Base-by-base conservation (phyloP, 2,329 filamentous ascomycete genomes). In the Ophiostoma ulmi region DNA sequence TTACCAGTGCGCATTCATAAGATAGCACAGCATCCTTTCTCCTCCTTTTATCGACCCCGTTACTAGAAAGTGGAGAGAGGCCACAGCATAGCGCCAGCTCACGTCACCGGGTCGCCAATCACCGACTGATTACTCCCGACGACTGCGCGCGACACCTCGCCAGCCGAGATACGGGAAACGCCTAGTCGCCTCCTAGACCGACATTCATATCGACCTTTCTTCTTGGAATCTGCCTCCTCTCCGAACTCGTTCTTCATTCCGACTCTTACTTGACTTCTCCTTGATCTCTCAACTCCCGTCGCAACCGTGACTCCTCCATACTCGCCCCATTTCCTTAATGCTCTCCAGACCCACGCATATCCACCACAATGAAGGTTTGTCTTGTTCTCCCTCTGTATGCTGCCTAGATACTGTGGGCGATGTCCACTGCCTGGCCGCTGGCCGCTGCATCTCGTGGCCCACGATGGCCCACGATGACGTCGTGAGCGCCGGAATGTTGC, bases 321-420 rank as follows among this genome's bases (percentile, higher is more conserved):
- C 38, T 44, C 65, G 65, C 55, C 68, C 26, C 41, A 14, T 41
- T 13, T 17, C 39, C 48, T 67, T 72, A 38, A 70, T 70, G 69
- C 63, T 66, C 58, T 52, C 52, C 36, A 55, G 69, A 61, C 61
- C 55, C 65, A 72, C 69, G 71, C 67, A 65, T 39, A 70, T 44
- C 71, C 69, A 61, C 63, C 69, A 72, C 69, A 13, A 72, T 72
- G 71, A 72, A 72, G 71, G 71, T 72, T 63, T 67, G 63, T 65
- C 63, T 35, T 38, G 61, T 38, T 22, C 61, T 38, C 61, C 8
- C 31, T 38, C 55, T 35, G 26, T 58, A 8, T 35, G 58, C 58
- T 63, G 58, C 58, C 26, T 63, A 14, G 8, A 58, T 17, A 48
- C 44, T 5, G 44, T 48, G 44, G 52, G 52, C 52, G 58, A 14